These are phyloP conservation scores for Paracamarosporium sp. DNA, from an alignment of 2,329 filamentous ascomycete genomes.

Conservation along the genomic window DNA sequence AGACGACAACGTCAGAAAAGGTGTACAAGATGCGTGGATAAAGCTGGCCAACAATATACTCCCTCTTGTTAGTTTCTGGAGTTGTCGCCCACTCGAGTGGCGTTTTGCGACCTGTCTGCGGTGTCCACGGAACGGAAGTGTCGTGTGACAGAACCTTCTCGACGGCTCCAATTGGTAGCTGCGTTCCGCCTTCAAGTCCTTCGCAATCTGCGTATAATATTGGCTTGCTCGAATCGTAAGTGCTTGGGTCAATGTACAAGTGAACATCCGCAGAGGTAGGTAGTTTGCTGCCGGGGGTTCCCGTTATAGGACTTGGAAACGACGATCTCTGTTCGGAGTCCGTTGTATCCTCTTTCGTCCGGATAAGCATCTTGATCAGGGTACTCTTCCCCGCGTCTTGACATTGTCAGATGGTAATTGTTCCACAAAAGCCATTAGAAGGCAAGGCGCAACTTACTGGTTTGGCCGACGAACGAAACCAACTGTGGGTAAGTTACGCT, in stretches of 20 bases:
- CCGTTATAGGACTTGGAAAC: constrained; percentile 3
- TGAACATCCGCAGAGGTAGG: constrained; percentile 33
- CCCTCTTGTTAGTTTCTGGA: no score
- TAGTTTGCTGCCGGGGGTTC: background rate
- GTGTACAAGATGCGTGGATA: no score
- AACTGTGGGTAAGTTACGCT: constrained; percentile 9
- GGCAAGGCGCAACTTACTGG: constrained; percentile 2
- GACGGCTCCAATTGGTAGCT: no score
- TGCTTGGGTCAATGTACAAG: constrained; percentile 57
- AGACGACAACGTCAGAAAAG: no score
- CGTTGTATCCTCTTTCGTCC: constrained; percentile 3
- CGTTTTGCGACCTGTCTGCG: no score
- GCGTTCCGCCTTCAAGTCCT: constrained; percentile 58
- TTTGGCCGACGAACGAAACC: constrained; percentile 15
- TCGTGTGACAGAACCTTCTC: no score
- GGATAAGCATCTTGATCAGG: constrained; percentile 19
- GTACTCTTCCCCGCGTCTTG: constrained; percentile 17
- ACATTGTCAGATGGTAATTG: background rate
- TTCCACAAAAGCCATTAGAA: background rate
- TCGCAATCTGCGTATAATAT: constrained; percentile 60
- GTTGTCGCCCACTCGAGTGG: no score
- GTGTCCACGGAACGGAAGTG: no score
- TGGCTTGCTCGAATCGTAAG: constrained; percentile 46
- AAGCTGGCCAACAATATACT: no score
- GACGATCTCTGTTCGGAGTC: background rate